phyloP scores from a whole-genome alignment of 2,329 filamentous ascomycete species.

The Phaeosphaeriaceae sp. region DNA sequence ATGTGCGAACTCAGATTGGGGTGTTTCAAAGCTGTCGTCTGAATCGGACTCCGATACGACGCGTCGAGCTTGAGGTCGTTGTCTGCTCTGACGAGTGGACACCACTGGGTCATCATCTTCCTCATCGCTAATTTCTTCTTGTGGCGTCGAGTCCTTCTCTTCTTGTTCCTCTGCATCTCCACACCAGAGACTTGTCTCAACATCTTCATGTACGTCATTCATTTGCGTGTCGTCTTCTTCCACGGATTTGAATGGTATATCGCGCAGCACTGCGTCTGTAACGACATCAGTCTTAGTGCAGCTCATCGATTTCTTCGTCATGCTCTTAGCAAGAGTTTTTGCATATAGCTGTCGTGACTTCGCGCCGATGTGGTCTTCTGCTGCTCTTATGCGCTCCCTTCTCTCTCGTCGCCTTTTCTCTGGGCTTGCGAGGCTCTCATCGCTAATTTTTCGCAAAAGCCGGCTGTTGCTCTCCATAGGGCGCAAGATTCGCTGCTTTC shows the following conservation, averaged over 20 bases:
- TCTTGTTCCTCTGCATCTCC: slow-evolving; percentile 30
- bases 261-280: slow-evolving; percentile 17
- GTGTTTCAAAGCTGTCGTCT: slow-evolving; percentile 15
- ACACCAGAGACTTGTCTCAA: slow-evolving; percentile 40
- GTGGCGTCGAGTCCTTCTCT: slow-evolving; percentile 3
- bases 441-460: slow-evolving; percentile 34
- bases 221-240: slow-evolving; percentile 11
- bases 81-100: slow-evolving; percentile 20
- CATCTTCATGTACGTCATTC: slow-evolving; percentile 26
- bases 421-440: slow-evolving; percentile 38
- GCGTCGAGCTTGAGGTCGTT: slow-evolving; percentile 18
- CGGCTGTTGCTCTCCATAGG: slow-evolving; percentile 41
- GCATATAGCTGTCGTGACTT: slow-evolving; percentile 29
- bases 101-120: slow-evolving; percentile 42
- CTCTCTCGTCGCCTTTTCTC: slow-evolving; percentile 31
- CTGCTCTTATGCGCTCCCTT: slow-evolving; percentile 19
- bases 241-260: slow-evolving; percentile 10
- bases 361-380: slow-evolving; percentile 23
- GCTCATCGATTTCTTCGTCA: slow-evolving; percentile 28
- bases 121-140: slow-evolving; percentile 17
- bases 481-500: slow-evolving; percentile 42
- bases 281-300: slow-evolving; percentile 23
- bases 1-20: not conserved
- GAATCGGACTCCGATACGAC: slow-evolving; percentile 32
- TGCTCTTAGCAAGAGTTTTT: slow-evolving; percentile 37